phyloP scores from a whole-genome alignment of 2,329 filamentous ascomycete species.

The Diaporthe vexans region DNA sequence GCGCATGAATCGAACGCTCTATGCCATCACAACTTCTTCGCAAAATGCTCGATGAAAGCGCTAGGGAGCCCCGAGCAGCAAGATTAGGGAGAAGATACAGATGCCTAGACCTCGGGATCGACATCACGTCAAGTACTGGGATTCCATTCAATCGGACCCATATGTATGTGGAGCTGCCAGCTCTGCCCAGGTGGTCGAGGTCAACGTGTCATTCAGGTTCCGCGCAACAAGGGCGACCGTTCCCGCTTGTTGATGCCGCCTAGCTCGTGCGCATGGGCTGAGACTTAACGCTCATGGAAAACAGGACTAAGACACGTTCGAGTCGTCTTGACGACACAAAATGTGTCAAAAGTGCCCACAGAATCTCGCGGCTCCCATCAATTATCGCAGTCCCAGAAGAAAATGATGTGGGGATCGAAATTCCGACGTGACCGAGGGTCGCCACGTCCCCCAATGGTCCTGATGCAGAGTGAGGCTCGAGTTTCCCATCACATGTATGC shows the following conservation, averaged over 20 bases:
- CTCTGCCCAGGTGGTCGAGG: background rate
- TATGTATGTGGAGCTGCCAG: constrained; percentile 10
- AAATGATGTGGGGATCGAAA: background rate
- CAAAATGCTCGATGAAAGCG: background rate
- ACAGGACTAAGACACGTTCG: constrained; percentile 11
- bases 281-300: constrained; percentile 7
- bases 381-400: background rate
- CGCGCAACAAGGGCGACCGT: constrained; percentile 5
- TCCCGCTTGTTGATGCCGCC: background rate
- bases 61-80: background rate
- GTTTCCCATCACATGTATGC: background rate
- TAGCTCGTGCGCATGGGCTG: background rate
- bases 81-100: background rate
- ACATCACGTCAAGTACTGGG: background rate
- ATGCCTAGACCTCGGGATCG: constrained; percentile 5
- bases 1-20: background rate
- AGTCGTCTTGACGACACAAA: background rate
- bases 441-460: background rate
- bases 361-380: background rate
- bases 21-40: background rate
- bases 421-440: background rate
- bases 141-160: constrained; percentile 4
- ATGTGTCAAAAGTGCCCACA: background rate
- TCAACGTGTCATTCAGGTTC: constrained; percentile 22
- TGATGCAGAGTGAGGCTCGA: background rate